Evolutionary conservation across 352 stramenopile genomes (phyloP), one percentile per base, ranked within the genome.

Genomic region (Pythium utonaiense): DNA sequence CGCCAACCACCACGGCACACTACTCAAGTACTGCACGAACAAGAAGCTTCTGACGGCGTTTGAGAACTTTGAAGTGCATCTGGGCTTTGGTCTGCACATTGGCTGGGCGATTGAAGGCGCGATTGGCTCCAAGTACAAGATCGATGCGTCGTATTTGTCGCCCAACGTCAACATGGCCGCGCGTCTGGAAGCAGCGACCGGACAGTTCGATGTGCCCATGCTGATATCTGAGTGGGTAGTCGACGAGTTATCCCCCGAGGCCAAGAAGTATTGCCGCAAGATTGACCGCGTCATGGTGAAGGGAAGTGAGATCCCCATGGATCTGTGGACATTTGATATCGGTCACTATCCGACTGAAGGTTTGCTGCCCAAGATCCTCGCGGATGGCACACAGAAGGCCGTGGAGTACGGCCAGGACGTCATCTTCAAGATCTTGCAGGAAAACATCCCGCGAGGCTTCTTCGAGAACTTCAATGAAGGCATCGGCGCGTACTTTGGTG

Each of bases 71-170:
- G 85, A 96, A 28, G 91, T 99, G 3, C 83, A 96, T 54, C 72
- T 99, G 52, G 94, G 97, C 55, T 99, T 98, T 75, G 97, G 97
- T 0, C 77, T 99, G 50, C 96, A 99, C 67, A 90, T 98, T 17
- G 97, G 97, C 14, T 99, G 97, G 97, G 96, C 96, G 0, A 98
- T 99, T 40, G 97, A 99, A 78, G 97, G 97, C 24, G 96, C 96
- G 1, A 98, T 99, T 55, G 97, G 97, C 25, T 98, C 91, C 17
- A 71, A 93, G 27, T 98, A 98, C 80, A 99, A 99, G 71, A 98
- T 99, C 49, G 97, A 99, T 75, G 96, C 96, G 27, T 98, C 96
- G 1, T 99, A 99, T 61, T 71, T 99, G 1, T 98, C 93, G 3
- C 96, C 96, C 6, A 96, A 99, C 68, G 96, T 99, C 12, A 99